Conservation (phyloP, 1,284 basidiomycete genomes). For the Veloporphyrellus conicus region DNA sequence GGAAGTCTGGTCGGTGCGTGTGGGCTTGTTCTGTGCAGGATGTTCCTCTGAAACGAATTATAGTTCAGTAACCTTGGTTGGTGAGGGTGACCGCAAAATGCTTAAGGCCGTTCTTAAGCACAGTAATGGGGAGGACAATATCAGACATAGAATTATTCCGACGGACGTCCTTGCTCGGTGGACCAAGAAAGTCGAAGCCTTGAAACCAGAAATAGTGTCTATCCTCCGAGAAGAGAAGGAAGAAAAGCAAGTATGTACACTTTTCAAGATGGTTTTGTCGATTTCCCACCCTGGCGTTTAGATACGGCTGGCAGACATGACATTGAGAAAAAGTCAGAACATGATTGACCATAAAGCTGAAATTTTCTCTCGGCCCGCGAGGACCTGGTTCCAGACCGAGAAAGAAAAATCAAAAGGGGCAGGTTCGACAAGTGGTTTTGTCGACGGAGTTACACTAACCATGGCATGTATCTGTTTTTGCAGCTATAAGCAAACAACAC, state of each 20-base stretch:
- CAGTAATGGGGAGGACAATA: constrained; percentile 71
- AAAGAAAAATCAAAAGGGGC: constrained; percentile 81
- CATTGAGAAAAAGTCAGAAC: constrained; percentile 92
- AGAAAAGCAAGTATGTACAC: constrained; percentile 73
- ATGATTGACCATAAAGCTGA: constrained; percentile 94
- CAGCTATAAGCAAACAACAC: constrained; percentile 70
- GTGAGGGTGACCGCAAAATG: constrained; percentile 94
- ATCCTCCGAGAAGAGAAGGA: constrained; percentile 92
- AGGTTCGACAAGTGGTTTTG: constrained; percentile 47
- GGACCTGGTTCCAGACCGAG: constrained; percentile 95
- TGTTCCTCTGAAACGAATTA: constrained; percentile 38
- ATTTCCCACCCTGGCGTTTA: constrained; percentile 31
- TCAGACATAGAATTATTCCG: constrained; percentile 88
- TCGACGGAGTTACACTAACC: constrained; percentile 3
- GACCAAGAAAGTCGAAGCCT: constrained; percentile 61
- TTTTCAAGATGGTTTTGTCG: constrained; percentile 6
- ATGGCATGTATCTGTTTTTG: neutral
- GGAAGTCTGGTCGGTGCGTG: constrained; percentile 80
- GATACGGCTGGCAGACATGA: constrained; percentile 92
- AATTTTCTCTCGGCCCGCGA: constrained; percentile 88
- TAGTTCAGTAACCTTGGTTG: constrained; percentile 92
- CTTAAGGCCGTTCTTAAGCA: constrained; percentile 95
- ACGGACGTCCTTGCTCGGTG: constrained; percentile 74
- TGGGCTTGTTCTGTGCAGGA: constrained; percentile 1
- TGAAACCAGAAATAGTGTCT: constrained; percentile 79